These are phyloP conservation scores for Sedum album DNA, from an alignment of 164 flowering plant species.

Conservation along the genomic window DNA sequence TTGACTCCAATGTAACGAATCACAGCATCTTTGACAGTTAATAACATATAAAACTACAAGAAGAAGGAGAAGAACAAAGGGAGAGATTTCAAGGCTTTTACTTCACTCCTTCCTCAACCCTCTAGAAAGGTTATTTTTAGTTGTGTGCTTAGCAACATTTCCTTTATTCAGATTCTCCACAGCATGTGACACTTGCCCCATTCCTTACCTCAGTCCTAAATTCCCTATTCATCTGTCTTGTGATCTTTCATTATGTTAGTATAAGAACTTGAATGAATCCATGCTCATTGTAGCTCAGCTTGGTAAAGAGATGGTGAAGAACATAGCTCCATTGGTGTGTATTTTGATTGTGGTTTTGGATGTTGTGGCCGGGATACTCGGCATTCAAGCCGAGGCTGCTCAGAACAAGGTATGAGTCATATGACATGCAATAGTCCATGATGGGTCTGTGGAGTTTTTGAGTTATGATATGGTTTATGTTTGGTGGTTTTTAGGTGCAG, in stretches of 20 bases:
- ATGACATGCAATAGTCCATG: too few relatives aligned
- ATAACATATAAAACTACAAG: background rate
- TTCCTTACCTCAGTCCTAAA: background rate
- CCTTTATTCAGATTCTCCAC: conserved; percentile 26
- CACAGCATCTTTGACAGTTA: conserved; percentile 12
- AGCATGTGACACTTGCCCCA: background rate
- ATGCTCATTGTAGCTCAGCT: background rate
- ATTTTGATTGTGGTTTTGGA: conserved; percentile 52
- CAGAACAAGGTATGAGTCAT: conserved; percentile 87
- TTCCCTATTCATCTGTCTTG: background rate
- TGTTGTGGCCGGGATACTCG: conserved; percentile 70
- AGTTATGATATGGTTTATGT: too few relatives aligned
- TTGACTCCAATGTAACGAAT: conserved; percentile 58
- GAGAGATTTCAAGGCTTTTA: conserved; percentile 19
- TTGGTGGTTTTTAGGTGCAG: conserved; percentile 29
- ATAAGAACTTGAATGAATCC: conserved; percentile 7
- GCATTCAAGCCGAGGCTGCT: conserved; percentile 75
- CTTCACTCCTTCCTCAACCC: conserved; percentile 5
- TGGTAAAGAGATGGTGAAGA: conserved; percentile 25
- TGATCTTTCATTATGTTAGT: background rate
- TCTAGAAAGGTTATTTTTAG: conserved; percentile 1
- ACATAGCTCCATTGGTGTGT: conserved; percentile 35
- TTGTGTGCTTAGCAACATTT: conserved; percentile 5
- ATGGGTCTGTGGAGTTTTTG: too few relatives aligned
- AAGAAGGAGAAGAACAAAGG: conserved; percentile 14